These are phyloP conservation scores for Sistotremastrum suecicum DNA, from an alignment of 768 basidiomycete species.

Conservation along the genomic window DNA sequence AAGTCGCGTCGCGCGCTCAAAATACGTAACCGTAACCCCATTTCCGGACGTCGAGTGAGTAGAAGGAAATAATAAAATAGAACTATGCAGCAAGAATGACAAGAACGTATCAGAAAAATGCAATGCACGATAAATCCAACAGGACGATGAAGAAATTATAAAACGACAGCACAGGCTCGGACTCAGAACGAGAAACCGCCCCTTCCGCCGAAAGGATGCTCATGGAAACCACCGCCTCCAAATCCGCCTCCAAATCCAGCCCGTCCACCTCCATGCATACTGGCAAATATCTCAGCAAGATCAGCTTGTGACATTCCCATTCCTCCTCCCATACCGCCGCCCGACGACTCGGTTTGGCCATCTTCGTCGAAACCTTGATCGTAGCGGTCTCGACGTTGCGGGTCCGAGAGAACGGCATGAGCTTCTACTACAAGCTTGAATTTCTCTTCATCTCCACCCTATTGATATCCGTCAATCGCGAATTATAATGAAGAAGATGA, in stretches of 20 bases:
- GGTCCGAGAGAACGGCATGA: conserved; percentile 68
- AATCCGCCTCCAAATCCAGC: neutral
- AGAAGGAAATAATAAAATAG: too few species aligned
- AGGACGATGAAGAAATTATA: too few species aligned
- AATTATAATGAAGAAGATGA: conserved; percentile 1
- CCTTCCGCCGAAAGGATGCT: neutral
- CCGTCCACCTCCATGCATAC: conserved; percentile 33
- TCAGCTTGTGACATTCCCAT: conserved; percentile 28
- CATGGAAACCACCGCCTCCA: neutral
- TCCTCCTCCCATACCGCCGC: conserved; percentile 17
- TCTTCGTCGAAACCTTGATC: conserved; percentile 78
- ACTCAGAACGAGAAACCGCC: too few species aligned
- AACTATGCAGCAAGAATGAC: too few species aligned
- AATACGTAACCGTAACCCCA: too few species aligned
- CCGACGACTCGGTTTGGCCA: conserved; percentile 27
- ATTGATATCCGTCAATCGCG: conserved; percentile 4
- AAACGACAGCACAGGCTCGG: too few species aligned
- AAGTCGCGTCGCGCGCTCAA: too few species aligned
- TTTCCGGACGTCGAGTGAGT: too few species aligned
- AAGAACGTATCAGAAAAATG: too few species aligned
- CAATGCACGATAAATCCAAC: too few species aligned
- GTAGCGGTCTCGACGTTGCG: conserved; percentile 56
- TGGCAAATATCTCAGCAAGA: conserved; percentile 48
- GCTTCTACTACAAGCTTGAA: conserved; percentile 87
- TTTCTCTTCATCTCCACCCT: conserved; percentile 92